Evolutionary conservation across 2,329 filamentous ascomycete genomes (phyloP), one percentile per base, ranked within the genome.

Genomic region (Diaporthe humulicola): DNA sequence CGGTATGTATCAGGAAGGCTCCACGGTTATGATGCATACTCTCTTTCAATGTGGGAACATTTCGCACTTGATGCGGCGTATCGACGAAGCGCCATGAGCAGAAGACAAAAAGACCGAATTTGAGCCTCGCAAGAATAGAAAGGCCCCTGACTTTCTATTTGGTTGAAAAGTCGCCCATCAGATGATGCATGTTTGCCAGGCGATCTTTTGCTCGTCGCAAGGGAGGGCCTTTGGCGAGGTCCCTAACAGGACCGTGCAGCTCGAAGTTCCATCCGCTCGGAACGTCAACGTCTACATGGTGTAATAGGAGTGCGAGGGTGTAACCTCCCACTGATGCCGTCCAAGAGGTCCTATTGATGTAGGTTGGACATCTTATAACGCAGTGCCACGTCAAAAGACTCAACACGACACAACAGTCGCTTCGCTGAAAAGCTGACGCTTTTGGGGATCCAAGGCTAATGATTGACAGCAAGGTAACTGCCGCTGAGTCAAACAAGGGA

Each of bases 361-460:
- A 48, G 45, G 36, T 15, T 42, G 58, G 58, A 28, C 58, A 61
- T 19, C n/a, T 25, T 14, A 40, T n/a, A 28, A 60, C 57, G 12
- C 57, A 60, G n/a, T 60, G 57, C 33, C 36, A 60, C 36, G 57
- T 60, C 36, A 60, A 40, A 22, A 60, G 25, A n/a, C 36, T 61
- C n/a, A 42, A 42, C 14, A 61, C n/a, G 9, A n/a, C 38, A n/a
- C 42, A n/a, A 28, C n/a, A 61, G 1, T 14, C n/a, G 17, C 40
- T 22, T 5, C 58, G 36, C 14, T 42, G 36, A 6, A 15, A 8
- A 61, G 12, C 10, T 15, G 58, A 42, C 2, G 36, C 7, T 42
- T 28, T 61, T 14, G 58, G 28, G 38, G 42, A 61, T 17, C 33
- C 58, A 61, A 61, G 36, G n/a, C 36, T 61, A 38, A 7, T 14